Conservation (phyloP, 2,329 filamentous ascomycete species). For the Penicillium digitatum region DNA sequence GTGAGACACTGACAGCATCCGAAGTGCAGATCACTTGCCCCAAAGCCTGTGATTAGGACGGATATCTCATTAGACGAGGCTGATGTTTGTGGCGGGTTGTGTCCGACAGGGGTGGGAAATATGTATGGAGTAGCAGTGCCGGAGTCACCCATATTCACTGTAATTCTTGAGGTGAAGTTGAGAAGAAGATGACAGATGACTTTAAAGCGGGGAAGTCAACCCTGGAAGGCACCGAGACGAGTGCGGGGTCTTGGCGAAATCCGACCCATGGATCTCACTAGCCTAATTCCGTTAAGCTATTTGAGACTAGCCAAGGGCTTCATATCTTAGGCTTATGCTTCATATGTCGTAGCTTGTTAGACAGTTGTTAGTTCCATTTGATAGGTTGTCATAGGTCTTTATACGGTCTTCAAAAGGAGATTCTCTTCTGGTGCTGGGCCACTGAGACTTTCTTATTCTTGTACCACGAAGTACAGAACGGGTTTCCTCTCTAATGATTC, state of each 20-base stretch:
- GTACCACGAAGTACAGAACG: neutral
- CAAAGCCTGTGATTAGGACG: slow-evolving; percentile 38
- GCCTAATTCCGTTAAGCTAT: slow-evolving; percentile 1
- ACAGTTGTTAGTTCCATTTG: neutral
- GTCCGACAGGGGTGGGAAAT: slow-evolving; percentile 14
- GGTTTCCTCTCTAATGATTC: neutral
- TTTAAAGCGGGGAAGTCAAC: neutral
- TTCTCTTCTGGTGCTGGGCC: neutral
- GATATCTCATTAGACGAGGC: slow-evolving; percentile 29
- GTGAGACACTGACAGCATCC: slow-evolving; percentile 5
- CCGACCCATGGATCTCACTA: slow-evolving; percentile 3
- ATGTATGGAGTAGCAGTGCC: slow-evolving; percentile 19
- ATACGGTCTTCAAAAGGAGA: neutral
- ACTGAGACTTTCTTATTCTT: neutral
- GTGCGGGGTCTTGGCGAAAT: slow-evolving; percentile 18
- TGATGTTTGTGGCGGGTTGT: slow-evolving; percentile 13
- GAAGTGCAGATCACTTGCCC: slow-evolving; percentile 28
- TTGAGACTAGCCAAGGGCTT: neutral
- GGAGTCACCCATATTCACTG: slow-evolving; percentile 33
- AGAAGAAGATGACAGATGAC: neutral
- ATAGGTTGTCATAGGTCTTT: neutral
- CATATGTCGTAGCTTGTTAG: neutral
- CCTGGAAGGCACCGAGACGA: slow-evolving; percentile 4
- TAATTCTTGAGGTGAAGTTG: slow-evolving; percentile 3
- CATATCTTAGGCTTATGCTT: neutral